Evolutionary conservation across 2,329 filamentous ascomycete species (phyloP).

Genomic region (Pleurostoma richardsiae): DNA sequence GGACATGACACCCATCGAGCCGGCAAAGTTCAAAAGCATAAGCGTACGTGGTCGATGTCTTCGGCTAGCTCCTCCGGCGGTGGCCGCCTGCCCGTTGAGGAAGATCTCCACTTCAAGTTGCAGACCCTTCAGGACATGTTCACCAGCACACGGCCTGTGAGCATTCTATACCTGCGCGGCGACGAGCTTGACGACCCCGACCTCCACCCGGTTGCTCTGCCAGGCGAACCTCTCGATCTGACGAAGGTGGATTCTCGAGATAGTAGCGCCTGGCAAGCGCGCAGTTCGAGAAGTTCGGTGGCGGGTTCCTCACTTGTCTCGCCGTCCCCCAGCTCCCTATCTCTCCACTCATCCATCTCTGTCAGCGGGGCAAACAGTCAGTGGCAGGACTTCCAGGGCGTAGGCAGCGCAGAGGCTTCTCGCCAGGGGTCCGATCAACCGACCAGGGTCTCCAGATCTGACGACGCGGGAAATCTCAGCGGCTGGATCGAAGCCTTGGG

Average conservation of each 20-base stretch:
- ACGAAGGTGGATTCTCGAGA: slow-evolving; percentile 47
- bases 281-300: slow-evolving; percentile 52
- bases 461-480: slow-evolving; percentile 60
- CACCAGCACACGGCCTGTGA: slow-evolving; percentile 73
- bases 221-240: slow-evolving; percentile 61
- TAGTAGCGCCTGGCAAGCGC: slow-evolving; percentile 41
- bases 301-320: slow-evolving; percentile 59
- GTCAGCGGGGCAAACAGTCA: slow-evolving; percentile 32
- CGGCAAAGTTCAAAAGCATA: slow-evolving; percentile 85
- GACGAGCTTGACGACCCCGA: slow-evolving; percentile 78
- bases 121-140: slow-evolving; percentile 84
- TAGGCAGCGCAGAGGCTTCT: slow-evolving; percentile 40
- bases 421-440: slow-evolving; percentile 47
- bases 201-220: slow-evolving; percentile 67
- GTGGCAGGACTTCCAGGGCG: slow-evolving; percentile 55
- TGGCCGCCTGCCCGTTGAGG: slow-evolving; percentile 52
- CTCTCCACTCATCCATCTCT: slow-evolving; percentile 52
- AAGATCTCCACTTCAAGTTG: slow-evolving; percentile 75
- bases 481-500: slow-evolving; percentile 89
- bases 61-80: slow-evolving; percentile 62
- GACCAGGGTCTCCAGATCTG: slow-evolving; percentile 45
- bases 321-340: slow-evolving; percentile 61
- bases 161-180: slow-evolving; percentile 71
- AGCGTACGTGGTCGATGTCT: slow-evolving; percentile 92
- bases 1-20: slow-evolving; percentile 49